Base-by-base conservation (phyloP, 192 early-diverging fungal genomes). In the Coemansia sp. region DNA sequence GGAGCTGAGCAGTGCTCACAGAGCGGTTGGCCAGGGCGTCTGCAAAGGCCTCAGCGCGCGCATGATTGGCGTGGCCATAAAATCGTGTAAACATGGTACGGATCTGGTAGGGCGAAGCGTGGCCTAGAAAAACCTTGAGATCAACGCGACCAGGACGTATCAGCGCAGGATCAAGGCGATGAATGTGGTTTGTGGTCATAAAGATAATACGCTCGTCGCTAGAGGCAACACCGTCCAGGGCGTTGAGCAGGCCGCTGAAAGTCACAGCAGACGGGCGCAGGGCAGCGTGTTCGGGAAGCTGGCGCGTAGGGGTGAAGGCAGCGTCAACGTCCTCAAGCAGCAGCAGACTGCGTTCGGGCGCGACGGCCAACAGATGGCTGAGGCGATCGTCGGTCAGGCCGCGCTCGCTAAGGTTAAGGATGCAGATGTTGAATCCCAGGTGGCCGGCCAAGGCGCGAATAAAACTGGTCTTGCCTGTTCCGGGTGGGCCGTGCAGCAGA, bases 401-500 rank as follows among this genome's bases (percentile, higher is more conserved):
- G 51, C 89, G 87, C 65, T 92, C 89, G 59, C 85, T 87, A 53
- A 96, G 67, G 74, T 94, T 96, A 42, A 94, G 77, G 52, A 95
- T 89, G 70, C 92, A 95, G 25, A 96, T 92, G 64, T 94, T 92
- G 78, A 92, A 93, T 61, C 90, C 87, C n/a, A 94, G 76, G 51
- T 92, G 85, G 51, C 91, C 91, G 33, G 94, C 94, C 31, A 96
- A 72, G 20, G 94, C 94, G 72, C 93, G 91, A 64, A 95, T 94
- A 71, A 93, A 94, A 72, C 89, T 92, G n/a, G 91, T 92, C 72
- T 96, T 96, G 25, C 94, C 94, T 33, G 88, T 91, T 29, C 94
- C 94, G 0, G 94, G 94, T 27, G 91, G 91, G 10, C 94, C 94
- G 70, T 93, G 88, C 5, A 96, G 76, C 39, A 96, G 68, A 59